Conservation (phyloP, 1,284 basidiomycete genomes). For the Neotropicomus parvogracilis region DNA sequence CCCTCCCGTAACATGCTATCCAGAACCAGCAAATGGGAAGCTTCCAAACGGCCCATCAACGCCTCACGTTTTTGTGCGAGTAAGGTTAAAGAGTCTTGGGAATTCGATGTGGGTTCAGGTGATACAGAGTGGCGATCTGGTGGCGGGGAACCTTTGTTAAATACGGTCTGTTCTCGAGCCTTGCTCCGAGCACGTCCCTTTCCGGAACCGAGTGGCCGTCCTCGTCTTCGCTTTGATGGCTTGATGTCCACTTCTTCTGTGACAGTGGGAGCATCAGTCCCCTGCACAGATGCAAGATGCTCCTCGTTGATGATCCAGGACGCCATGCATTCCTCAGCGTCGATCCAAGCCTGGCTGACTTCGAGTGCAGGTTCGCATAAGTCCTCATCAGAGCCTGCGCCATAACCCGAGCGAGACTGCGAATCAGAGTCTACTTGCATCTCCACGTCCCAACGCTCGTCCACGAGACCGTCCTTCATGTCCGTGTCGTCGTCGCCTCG, state of each 20-base stretch:
- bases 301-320: slow-evolving; percentile 37
- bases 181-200: slow-evolving; percentile 9
- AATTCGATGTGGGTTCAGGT: background rate
- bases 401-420: slow-evolving; percentile 5
- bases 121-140: background rate
- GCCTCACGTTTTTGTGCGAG: slow-evolving; percentile 28
- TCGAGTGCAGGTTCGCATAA: slow-evolving; percentile 46
- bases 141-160: background rate
- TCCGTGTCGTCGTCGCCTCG: slow-evolving; percentile 2
- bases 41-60: slow-evolving; percentile 36
- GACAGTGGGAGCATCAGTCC: slow-evolving; percentile 1
- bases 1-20: slow-evolving; percentile 42
- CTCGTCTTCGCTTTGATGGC: slow-evolving; percentile 16
- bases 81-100: background rate
- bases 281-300: slow-evolving; percentile 17
- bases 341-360: slow-evolving; percentile 57
- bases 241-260: background rate
- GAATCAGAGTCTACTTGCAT: slow-evolving; percentile 3
- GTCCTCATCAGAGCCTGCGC: background rate
- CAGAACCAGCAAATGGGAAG: slow-evolving; percentile 40
- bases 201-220: slow-evolving; percentile 8
- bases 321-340: slow-evolving; percentile 58
- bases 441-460: background rate
- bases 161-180: background rate
- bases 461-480: background rate